Percentiles rank a stretch among this genome's conserved stretches.
Evolutionary conservation across 768 basidiomycete genomes (phyloP).

Genomic region (Pholiota conissans): DNA sequence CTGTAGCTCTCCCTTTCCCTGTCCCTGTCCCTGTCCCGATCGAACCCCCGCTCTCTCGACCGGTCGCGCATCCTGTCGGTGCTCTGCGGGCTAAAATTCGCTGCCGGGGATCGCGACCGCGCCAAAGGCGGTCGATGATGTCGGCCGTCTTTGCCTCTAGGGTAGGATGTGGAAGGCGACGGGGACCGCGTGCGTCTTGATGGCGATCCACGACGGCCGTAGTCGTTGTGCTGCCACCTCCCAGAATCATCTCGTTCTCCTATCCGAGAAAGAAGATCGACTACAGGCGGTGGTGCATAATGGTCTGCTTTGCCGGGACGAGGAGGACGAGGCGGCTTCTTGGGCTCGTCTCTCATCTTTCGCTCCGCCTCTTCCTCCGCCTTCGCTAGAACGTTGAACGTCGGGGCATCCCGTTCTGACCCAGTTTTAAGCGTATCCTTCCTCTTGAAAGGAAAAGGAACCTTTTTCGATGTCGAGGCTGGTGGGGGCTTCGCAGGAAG

Average conservation of each 20-base stretch:
- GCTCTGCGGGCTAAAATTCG: constrained; percentile 39
- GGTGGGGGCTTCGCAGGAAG: constrained; percentile 36
- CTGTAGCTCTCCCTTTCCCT: constrained; percentile 21
- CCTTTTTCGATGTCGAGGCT: constrained; percentile 38
- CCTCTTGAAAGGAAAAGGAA: constrained; percentile 80
- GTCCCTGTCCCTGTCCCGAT: constrained; percentile 31
- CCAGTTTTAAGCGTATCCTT: constrained; percentile 31
- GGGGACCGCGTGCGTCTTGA: constrained; percentile 39
- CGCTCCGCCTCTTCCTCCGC: constrained; percentile 43
- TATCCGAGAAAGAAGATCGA: constrained; percentile 17
- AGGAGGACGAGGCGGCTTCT: constrained; percentile 9
- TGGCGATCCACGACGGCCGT: constrained; percentile 25
- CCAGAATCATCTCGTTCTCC: constrained; percentile 11
- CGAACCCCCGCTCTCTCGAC: constrained; percentile 30
- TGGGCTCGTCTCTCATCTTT: constrained; percentile 31
- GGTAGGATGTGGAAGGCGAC: constrained; percentile 27
- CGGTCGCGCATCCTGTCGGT: constrained; percentile 33
- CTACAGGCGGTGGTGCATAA: constrained; percentile 33
- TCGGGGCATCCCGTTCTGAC: neutral
- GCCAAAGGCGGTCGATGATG: constrained; percentile 41
- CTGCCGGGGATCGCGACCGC: constrained; percentile 23
- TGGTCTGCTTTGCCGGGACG: constrained; percentile 27
- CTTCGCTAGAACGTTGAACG: constrained; percentile 24
- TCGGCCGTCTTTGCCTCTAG: constrained; percentile 28
- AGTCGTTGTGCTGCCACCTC: constrained; percentile 20